Evolutionary conservation across 306 rosid species (phyloP).

Genomic region (Acmispon strigosus): DNA sequence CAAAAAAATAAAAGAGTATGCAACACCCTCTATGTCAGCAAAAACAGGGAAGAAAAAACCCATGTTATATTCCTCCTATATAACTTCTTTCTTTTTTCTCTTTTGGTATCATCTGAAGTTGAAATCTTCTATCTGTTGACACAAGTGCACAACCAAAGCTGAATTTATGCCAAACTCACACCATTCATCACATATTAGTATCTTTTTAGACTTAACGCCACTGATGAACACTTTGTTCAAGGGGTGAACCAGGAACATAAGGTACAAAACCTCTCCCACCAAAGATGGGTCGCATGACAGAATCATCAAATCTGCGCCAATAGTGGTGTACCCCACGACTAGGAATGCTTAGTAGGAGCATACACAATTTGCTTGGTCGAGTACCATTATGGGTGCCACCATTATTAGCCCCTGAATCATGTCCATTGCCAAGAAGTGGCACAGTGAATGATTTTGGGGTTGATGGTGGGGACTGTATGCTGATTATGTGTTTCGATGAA

Average conservation of each 20-base stretch:
- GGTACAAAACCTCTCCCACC: conserved; percentile 97
- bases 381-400: no score
- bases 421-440: conserved; percentile 59
- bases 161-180: conserved; percentile 18
- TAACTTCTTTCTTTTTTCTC: not conserved
- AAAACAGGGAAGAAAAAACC: conserved; percentile 12
- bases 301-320: conserved; percentile 82
- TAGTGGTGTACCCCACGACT: conserved; percentile 67
- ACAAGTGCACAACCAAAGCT: conserved; percentile 40
- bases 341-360: conserved; percentile 61
- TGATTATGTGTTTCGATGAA: conserved; percentile 36
- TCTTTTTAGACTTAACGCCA: conserved; percentile 31
- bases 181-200: conserved; percentile 19
- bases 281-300: conserved; percentile 84
- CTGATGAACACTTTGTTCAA: conserved; percentile 40
- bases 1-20: no score
- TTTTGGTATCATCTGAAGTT: conserved; percentile 1
- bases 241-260: conserved; percentile 74
- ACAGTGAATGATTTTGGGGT: conserved; percentile 54
- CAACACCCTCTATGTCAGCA: conserved; percentile 19
- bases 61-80: not conserved
- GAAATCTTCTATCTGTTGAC: conserved; percentile 24
- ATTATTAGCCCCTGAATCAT: conserved; percentile 31
- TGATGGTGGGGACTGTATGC: conserved; percentile 54
- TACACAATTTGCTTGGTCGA: conserved; percentile 43